A percentile compares a stretch with the other conserved stretches of the same genome.
These are phyloP conservation scores for Domatiomyces globalis DNA, from an alignment of 2,329 filamentous ascomycete genomes.

Conservation along the genomic window DNA sequence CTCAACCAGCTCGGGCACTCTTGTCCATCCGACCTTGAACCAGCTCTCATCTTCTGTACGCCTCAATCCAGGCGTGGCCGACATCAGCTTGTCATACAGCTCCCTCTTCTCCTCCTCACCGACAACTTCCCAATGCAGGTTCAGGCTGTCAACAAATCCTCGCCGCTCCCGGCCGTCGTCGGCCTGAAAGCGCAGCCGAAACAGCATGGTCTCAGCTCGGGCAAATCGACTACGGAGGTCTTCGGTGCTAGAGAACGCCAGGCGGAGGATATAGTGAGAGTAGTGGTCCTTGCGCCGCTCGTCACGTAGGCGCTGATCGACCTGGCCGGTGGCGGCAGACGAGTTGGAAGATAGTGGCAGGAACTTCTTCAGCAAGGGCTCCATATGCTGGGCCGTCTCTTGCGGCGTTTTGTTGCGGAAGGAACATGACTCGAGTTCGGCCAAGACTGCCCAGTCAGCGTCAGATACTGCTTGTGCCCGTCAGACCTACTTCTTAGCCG, in stretches of 20 bases:
- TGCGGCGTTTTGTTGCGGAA: slow-evolving; percentile 79
- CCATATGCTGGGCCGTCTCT: slow-evolving; percentile 74
- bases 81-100: slow-evolving; percentile 47
- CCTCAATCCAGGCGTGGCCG: slow-evolving; percentile 37
- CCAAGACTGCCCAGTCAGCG: slow-evolving; percentile 22
- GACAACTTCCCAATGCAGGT: slow-evolving; percentile 74
- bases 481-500: slow-evolving; percentile 54
- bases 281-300: slow-evolving; percentile 95
- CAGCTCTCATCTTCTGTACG: slow-evolving; percentile 63
- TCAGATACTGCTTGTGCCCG: not conserved
- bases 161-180: slow-evolving; percentile 61
- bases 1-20: slow-evolving; percentile 81
- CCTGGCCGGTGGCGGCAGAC: slow-evolving; percentile 40
- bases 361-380: slow-evolving; percentile 73
- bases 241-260: slow-evolving; percentile 84
- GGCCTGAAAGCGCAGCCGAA: slow-evolving; percentile 64
- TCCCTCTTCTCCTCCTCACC: slow-evolving; percentile 63
- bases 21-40: slow-evolving; percentile 95
- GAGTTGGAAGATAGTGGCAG: slow-evolving; percentile 66
- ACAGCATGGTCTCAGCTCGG: slow-evolving; percentile 77
- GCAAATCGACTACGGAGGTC: slow-evolving; percentile 77
- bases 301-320: slow-evolving; percentile 40
- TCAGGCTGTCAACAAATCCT: slow-evolving; percentile 61
- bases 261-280: slow-evolving; percentile 86
- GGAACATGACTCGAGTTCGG: slow-evolving; percentile 68